A percentile compares a stretch with the other conserved stretches of the same genome.
Conservation (phyloP, 2,329 filamentous ascomycete species). For the Clarireedia paspali region DNA sequence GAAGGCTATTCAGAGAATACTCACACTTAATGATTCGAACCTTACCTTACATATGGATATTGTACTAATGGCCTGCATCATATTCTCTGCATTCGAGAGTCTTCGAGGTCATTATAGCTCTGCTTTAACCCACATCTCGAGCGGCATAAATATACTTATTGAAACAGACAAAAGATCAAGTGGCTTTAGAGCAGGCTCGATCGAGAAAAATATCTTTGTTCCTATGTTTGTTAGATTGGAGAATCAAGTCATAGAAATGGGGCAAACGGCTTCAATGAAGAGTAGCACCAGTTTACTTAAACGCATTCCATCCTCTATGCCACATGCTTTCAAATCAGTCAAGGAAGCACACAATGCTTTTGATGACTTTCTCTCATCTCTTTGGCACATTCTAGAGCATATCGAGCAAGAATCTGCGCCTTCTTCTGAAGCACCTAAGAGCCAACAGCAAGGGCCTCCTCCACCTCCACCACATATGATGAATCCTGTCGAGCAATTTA, state of each 20-base stretch:
- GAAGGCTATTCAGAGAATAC: conserved; percentile 2
- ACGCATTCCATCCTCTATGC: neutral
- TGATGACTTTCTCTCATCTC: neutral
- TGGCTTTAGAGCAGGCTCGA: neutral
- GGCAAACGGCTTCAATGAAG: neutral
- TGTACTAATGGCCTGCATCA: conserved; percentile 1
- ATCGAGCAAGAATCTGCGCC: neutral
- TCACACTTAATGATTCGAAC: neutral
- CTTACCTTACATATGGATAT: neutral
- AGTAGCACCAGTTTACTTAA: neutral
- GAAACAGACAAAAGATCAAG: neutral
- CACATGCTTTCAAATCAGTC: neutral
- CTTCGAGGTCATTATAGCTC: neutral
- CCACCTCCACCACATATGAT: neutral
- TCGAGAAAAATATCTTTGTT: neutral
- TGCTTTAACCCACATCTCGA: neutral
- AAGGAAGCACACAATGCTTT: neutral
- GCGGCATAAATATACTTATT: conserved; percentile 2
- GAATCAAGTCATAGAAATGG: neutral
- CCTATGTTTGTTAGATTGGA: conserved; percentile 2
- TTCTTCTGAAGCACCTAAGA: neutral
- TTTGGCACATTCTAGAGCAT: neutral
- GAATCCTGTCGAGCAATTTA: neutral
- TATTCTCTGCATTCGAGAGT: neutral
- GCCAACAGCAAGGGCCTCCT: neutral